Evolutionary conservation across 2,329 filamentous ascomycete species (phyloP).

Genomic region (Claviceps pazoutovae): DNA sequence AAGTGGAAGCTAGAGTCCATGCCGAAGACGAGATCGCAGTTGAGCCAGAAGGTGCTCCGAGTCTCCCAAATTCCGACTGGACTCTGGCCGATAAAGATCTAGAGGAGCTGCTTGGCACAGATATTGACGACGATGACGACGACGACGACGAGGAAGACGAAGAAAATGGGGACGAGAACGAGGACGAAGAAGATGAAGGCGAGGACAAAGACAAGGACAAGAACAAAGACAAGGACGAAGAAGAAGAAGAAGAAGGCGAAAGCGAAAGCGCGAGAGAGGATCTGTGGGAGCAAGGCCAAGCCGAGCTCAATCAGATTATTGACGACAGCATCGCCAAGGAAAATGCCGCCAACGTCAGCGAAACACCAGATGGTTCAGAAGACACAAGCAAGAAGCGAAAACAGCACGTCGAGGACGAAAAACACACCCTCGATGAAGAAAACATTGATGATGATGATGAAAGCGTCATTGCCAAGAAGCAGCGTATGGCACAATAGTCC

Average conservation of each 20-base stretch:
- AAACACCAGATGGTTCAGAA: conserved; percentile 13
- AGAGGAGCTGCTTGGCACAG: conserved; percentile 54
- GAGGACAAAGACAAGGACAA: conserved; percentile 3
- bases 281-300: too few relatives aligned
- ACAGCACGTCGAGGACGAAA: conserved; percentile 15
- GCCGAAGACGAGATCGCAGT: conserved; percentile 17
- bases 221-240: not conserved
- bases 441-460: conserved; percentile 18
- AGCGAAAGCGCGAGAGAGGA: too few relatives aligned
- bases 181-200: conserved; percentile 13
- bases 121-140: conserved; percentile 23
- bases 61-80: conserved; percentile 29
- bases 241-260: not conserved
- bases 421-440: conserved; percentile 19
- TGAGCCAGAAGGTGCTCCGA: conserved; percentile 21
- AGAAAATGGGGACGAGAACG: conserved; percentile 8
- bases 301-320: not conserved
- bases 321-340: conserved; percentile 7
- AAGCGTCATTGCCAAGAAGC: conserved; percentile 35
- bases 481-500: conserved; percentile 25
- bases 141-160: conserved; percentile 6
- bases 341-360: conserved; percentile 15
- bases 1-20: conserved; percentile 7
- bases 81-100: conserved; percentile 56
- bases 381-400: conserved; percentile 22